Evolutionary conservation across 1,284 basidiomycete species (phyloP).

Genomic region (Austroboletus olivaceoglutinosus): DNA sequence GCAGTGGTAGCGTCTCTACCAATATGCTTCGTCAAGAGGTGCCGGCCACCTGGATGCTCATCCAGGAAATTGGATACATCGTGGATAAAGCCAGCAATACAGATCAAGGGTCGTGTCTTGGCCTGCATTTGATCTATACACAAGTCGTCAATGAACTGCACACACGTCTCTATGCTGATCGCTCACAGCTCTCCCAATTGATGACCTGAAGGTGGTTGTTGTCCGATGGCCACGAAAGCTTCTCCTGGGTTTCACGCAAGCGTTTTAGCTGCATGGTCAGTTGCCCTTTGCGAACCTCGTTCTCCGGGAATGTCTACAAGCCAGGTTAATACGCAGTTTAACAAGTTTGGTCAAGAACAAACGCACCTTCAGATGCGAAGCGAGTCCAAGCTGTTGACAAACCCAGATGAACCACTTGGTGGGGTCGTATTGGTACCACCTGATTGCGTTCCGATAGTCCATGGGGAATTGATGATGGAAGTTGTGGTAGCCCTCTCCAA

Average conservation of each 20-base stretch:
- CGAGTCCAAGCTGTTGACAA: conserved; percentile 66
- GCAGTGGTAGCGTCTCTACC: conserved; percentile 87
- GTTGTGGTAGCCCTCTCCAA: conserved; percentile 96
- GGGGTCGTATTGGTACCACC: conserved; percentile 88
- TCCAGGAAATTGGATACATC: conserved; percentile 85
- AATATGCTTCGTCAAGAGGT: conserved; percentile 68
- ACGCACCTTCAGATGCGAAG: conserved; percentile 76
- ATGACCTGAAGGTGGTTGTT: conserved; percentile 77
- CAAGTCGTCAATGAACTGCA: conserved; percentile 10
- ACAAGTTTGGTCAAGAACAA: neutral
- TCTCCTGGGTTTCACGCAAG: conserved; percentile 68
- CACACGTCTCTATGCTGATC: neutral
- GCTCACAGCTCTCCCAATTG: conserved; percentile 82
- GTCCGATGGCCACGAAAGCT: conserved; percentile 77
- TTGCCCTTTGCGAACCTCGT: conserved; percentile 90
- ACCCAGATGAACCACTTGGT: conserved; percentile 91
- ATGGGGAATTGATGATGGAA: conserved; percentile 95
- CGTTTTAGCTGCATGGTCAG: conserved; percentile 91
- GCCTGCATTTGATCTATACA: conserved; percentile 70
- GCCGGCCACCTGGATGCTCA: conserved; percentile 81
- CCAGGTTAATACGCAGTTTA: neutral
- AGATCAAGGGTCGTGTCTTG: conserved; percentile 72
- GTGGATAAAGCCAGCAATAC: conserved; percentile 89
- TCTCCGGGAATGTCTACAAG: conserved; percentile 78
- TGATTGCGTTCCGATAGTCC: conserved; percentile 94